Evolutionary conservation across 352 stramenopile species (phyloP), one percentile per base, ranked within the genome.

Genomic region (Globisporangium uncinulatum): DNA sequence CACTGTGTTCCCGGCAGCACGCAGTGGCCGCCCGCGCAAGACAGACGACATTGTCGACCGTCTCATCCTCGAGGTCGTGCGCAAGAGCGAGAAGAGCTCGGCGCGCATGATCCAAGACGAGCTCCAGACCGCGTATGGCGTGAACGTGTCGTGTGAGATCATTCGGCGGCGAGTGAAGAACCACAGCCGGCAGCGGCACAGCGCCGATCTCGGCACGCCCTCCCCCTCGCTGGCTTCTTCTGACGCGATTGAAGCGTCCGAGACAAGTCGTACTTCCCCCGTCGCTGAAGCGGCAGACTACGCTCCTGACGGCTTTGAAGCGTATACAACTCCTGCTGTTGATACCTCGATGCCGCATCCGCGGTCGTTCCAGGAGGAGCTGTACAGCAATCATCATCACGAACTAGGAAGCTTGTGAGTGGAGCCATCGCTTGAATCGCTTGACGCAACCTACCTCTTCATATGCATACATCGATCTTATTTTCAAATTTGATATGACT

Each of bases 161-260:
- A 85, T 89, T 46, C 76, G 79, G 9, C 71, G 79, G 1, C 77
- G 79, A 15, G 75, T 90, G 15, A 83, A 84, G 39, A 74, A 87
- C 47, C 69, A 84, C 64, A 84, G 68, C 51, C 69, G 67, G 8
- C 68, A 78, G 54, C 59, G 57, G 0, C 45, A 58, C 24, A 19
- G 15, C 19, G 15, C 13, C 6, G 42, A 24, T 3, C 42, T 7
- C 1, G 45, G 6, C 5, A 3, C 45, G 2, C 2, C 20, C 20
- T 44, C 29, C 5, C 17, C 39, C 32, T 11, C 20, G 1, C 13
- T 51, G 13, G 10, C 45, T 3, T 47, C 54, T 3, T 37, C 37
- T 14, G 17, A 43, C 42, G 42, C 42, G 42, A 46, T 46, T n/a
- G 42, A 46, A 46, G 42, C 42, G 42, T 46, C 42, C 4, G 7